Evolutionary conservation across 78 protist species (phyloP).

Genomic region (Paratrimastix pyriformis): DNA sequence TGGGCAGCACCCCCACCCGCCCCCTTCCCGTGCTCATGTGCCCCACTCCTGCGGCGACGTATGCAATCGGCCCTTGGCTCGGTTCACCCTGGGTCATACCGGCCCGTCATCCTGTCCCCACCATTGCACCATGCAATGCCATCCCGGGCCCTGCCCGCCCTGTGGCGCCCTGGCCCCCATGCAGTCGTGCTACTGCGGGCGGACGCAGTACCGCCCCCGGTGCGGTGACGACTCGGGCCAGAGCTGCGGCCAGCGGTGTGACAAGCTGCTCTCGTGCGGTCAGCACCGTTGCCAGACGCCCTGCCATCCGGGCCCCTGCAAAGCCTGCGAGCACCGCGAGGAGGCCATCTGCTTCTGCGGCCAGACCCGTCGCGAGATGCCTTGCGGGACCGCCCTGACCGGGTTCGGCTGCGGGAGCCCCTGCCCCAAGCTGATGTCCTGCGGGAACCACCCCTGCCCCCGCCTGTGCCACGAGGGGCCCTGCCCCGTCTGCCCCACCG

Average conservation of each 20-base stretch:
- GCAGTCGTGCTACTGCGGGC: background rate
- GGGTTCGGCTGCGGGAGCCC: background rate
- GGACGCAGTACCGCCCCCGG: background rate
- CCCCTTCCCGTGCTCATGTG: background rate
- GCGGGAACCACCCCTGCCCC: background rate
- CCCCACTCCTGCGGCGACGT: background rate
- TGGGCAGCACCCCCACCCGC: background rate
- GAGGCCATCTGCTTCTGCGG: background rate
- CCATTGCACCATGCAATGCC: background rate
- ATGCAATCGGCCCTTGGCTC: background rate
- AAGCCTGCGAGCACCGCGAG: background rate
- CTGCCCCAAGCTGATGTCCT: background rate
- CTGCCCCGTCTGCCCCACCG: background rate
- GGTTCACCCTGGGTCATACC: background rate
- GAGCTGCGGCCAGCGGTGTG: background rate
- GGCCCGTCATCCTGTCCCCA: background rate
- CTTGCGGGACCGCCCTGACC: background rate
- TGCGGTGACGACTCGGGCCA: background rate
- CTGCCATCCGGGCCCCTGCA: background rate
- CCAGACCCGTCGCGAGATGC: background rate
- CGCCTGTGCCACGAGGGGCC: background rate
- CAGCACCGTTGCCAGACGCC: background rate
- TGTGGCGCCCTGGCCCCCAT: background rate
- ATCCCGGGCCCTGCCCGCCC: constrained; percentile 18
- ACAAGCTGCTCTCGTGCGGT: background rate